A percentile compares a stretch with the other conserved stretches of the same genome.
Evolutionary conservation across 1,284 basidiomycete species (phyloP).

Genomic region (Rhodotorula sp.): DNA sequence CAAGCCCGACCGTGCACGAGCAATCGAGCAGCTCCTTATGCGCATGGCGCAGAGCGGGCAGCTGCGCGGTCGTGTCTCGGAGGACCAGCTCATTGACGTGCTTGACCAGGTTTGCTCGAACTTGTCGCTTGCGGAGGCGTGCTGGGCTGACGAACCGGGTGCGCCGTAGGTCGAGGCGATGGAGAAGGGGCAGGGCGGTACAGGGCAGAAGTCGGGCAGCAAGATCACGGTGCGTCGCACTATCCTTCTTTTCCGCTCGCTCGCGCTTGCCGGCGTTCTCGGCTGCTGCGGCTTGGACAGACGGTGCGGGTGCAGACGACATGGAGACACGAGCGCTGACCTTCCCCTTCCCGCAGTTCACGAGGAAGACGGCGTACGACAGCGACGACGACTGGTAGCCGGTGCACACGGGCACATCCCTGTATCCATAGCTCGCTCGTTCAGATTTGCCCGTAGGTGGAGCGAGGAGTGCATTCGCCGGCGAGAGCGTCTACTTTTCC

Average conservation of each 20-base stretch:
- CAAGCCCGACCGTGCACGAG: slow-evolving; percentile 78
- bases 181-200: slow-evolving; percentile 58
- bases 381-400: slow-evolving; percentile 62
- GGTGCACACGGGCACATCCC: accelerated
- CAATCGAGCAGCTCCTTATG: slow-evolving; percentile 82
- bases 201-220: slow-evolving; percentile 57
- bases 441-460: too few species aligned
- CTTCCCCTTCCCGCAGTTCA: slow-evolving; percentile 59
- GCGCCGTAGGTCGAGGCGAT: slow-evolving; percentile 62
- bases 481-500: too few species aligned
- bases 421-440: background rate
- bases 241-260: slow-evolving; percentile 1
- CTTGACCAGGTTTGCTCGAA: slow-evolving; percentile 74
- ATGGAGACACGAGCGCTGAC: background rate
- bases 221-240: slow-evolving; percentile 66
- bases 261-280: too few species aligned
- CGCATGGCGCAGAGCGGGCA: slow-evolving; percentile 94
- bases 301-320: too few species aligned
- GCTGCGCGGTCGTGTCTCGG: slow-evolving; percentile 77
- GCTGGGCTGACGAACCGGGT: background rate
- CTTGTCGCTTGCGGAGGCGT: background rate
- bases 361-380: slow-evolving; percentile 67
- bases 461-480: background rate
- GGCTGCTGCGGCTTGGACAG: too few species aligned
- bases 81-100: slow-evolving; percentile 84